Conservation (phyloP, 1,139 yeast genomes). For the Diutina sp. region DNA sequence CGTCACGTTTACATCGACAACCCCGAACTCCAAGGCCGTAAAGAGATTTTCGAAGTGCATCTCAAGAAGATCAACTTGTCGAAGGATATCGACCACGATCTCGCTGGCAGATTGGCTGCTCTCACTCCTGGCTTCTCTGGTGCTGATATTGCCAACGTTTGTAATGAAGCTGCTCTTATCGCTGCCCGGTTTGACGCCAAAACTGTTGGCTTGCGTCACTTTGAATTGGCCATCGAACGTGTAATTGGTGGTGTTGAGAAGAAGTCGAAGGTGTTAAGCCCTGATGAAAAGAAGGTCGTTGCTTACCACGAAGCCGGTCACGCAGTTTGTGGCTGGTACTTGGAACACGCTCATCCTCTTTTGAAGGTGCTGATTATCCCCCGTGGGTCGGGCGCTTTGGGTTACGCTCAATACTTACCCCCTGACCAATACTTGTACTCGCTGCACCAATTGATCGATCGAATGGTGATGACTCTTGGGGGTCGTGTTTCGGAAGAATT, state of each 20-base stretch:
- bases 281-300: slow-evolving; percentile 77
- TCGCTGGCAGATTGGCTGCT: slow-evolving; percentile 85
- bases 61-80: slow-evolving; percentile 51
- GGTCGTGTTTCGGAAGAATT: slow-evolving; percentile 94
- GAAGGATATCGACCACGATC: slow-evolving; percentile 22
- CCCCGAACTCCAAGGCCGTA: slow-evolving; percentile 90
- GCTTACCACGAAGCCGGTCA: slow-evolving; percentile 99
- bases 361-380: slow-evolving; percentile 94
- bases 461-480: slow-evolving; percentile 95
- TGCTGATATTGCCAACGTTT: slow-evolving; percentile 94
- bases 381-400: slow-evolving; percentile 91
- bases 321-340: slow-evolving; percentile 95
- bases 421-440: slow-evolving; percentile 81
- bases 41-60: slow-evolving; percentile 82
- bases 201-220: slow-evolving; percentile 62
- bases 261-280: slow-evolving; percentile 69
- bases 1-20: slow-evolving; percentile 84
- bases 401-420: slow-evolving; percentile 96
- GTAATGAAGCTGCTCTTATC: slow-evolving; percentile 93
- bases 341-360: slow-evolving; percentile 82
- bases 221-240: slow-evolving; percentile 93
- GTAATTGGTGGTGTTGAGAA: slow-evolving; percentile 94
- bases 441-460: slow-evolving; percentile 65
- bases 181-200: slow-evolving; percentile 61
- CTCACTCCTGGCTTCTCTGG: slow-evolving; percentile 97